Evolutionary conservation across 805 yeast species (phyloP), one percentile per base, ranked within the genome.

Genomic region (Saccharomycopsis fermentans): DNA sequence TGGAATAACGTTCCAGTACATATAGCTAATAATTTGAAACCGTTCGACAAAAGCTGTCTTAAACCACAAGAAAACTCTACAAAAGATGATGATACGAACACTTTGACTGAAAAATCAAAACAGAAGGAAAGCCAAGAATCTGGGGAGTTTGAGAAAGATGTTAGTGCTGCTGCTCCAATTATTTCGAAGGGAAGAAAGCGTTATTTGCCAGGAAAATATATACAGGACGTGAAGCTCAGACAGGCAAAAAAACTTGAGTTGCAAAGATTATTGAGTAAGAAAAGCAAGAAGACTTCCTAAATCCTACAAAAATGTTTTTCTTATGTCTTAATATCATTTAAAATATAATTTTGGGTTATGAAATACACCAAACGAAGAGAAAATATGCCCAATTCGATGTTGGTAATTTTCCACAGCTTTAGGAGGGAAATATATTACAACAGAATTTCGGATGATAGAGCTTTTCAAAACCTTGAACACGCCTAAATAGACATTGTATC

Each of bases 221-320:
- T 47, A 50, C 55, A 53, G 32, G 24, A 48, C 5, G 36, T 35
- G 2, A 57, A 58, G 37, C 17, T 56, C 14, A 56, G 50, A 36
- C 57, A 55, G 12, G 57, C 52, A 26, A 50, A 36, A 32, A 60
- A 60, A 40, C n/a, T 21, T 17, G 63, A 60, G 29, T 50, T 60
- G 37, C 52, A 40, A 66, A 65, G 32, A 62, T 73, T 54, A 65
- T 67, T 51, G 72, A 71, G 71, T 96, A 90, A 66, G 96, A 90
- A 68, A 81, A 55, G 27, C 26, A 27, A 27, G n/a, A 43, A 43
- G 9, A 21, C 3, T 11, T n/a, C 29, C 12, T 32, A n/a, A 53
- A 11, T 16, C 39, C 11, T 37, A 35, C 17, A 9, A 4, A 32
- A 6, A 6, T n/a, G 12, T 16, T 19, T n/a, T 8, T 8, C 29